Evolutionary conservation across 1,139 yeast species (phyloP), one percentile per base, ranked within the genome.

Genomic region (Kluyveromyces sp.): DNA sequence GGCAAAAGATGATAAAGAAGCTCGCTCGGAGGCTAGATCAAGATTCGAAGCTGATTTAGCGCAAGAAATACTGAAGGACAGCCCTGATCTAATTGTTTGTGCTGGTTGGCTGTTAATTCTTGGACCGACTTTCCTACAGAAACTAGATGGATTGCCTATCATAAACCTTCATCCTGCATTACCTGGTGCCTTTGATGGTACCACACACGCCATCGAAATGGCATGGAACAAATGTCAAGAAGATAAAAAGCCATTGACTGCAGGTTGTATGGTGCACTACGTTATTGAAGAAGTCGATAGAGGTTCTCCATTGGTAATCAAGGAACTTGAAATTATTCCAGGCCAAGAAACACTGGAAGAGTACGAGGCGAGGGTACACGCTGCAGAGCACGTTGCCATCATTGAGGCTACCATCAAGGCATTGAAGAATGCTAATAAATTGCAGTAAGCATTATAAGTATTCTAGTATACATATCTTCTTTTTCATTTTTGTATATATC

Each of bases 81-180:
- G 71, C 56, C 97, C 98, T 3, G 85, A 84, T 55, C 72, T 92
- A 53, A 81, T 92, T 42, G 97, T 92, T 5, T 92, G 98, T 69
- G 98, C 98, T 6, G 98, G 98, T 2, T 92, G 98, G 97, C 83
- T 92, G 92, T 76, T 92, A 48, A 92, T 92, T 50, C 73, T 92
- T 53, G 84, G 96, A 2, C 82, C 89, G 2, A 72, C 78, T 21
- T 88, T 87, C 51, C 71, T 92, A 53, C 70, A 72, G 41, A 90
- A 92, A 2, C 68, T 90, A 41, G 79, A 73, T 46, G 65, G 73
- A 6, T 75, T 89, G 32, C 84, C 89, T 30, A 89, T 92, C 52
- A 89, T 92, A 59, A 92, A 92, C 61, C 71, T 92, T 50, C 98
- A 92, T 64, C 98, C 98, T 2, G 97, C 98, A 0, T 76, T 92